These are phyloP conservation scores for Tuctoria greenei DNA, from an alignment of 176 grass and related monocot species.

Conservation along the genomic window DNA sequence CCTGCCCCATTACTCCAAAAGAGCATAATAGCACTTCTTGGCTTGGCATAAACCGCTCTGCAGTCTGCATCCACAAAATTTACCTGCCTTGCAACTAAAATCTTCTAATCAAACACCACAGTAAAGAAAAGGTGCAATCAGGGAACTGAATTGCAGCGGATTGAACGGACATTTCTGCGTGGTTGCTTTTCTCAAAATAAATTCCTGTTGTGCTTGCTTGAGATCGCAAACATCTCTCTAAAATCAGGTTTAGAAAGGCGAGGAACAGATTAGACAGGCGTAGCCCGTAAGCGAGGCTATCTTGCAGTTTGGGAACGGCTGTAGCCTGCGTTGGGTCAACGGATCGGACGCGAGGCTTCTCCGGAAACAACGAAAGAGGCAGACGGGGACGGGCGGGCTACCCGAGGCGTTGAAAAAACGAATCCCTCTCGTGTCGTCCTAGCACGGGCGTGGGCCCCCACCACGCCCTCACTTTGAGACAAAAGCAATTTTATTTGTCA, in stretches of 20 bases:
- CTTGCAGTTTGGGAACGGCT: neutral
- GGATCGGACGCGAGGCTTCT: neutral
- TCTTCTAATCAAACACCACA: neutral
- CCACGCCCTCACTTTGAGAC: conserved; percentile 8
- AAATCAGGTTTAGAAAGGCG: neutral
- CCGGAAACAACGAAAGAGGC: conserved; percentile 29
- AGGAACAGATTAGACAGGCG: neutral
- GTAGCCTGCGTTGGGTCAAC: neutral
- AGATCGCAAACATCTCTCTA: neutral
- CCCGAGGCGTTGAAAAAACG: conserved; percentile 33
- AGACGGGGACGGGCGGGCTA: neutral
- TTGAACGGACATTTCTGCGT: neutral
- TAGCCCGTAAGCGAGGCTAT: neutral
- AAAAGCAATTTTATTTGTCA: neutral
- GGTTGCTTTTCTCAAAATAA: neutral
- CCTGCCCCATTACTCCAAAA: too few species aligned
- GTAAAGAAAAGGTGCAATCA: neutral
- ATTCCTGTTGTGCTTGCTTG: neutral
- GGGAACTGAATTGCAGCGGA: neutral
- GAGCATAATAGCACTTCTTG: neutral
- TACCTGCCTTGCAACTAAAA: neutral
- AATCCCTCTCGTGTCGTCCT: neutral
- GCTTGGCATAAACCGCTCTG: neutral
- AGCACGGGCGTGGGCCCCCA: neutral
- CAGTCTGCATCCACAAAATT: neutral